A percentile compares a stretch with the other conserved stretches of the same genome.
Conservation (phyloP, 371 early-diverging fungal genomes). For the Syncephalastrum sp. region DNA sequence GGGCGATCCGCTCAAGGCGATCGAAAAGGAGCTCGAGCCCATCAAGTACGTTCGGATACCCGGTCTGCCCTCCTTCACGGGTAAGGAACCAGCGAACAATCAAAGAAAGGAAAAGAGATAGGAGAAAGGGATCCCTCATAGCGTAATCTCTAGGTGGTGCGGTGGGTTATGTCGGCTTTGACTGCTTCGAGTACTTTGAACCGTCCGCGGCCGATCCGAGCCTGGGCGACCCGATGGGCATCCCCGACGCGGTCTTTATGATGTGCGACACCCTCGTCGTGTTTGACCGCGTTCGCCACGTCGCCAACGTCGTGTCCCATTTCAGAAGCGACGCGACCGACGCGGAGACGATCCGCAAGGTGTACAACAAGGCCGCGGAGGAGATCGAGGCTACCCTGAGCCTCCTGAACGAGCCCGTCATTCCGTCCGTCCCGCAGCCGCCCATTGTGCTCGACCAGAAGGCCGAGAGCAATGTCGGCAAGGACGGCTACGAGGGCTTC, state of each 20-base stretch:
- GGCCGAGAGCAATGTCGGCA: constrained; percentile 81
- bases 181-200: constrained; percentile 96
- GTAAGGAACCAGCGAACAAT: constrained; percentile 26
- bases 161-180: constrained; percentile 95
- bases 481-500: constrained; percentile 86
- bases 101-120: not conserved
- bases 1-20: constrained; percentile 86
- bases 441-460: constrained; percentile 68
- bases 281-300: constrained; percentile 91
- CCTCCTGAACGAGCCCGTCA: constrained; percentile 54
- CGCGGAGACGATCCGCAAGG: constrained; percentile 50
- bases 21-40: constrained; percentile 79
- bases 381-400: constrained; percentile 65
- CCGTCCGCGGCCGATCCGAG: constrained; percentile 66
- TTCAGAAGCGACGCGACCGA: constrained; percentile 68
- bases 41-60: constrained; percentile 78
- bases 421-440: constrained; percentile 57
- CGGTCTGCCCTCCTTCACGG: constrained; percentile 87
- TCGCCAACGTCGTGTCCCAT: constrained; percentile 89
- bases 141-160: constrained; percentile 73
- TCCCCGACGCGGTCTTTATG: constrained; percentile 93
- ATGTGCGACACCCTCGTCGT: constrained; percentile 92
- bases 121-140: not conserved
- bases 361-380: constrained; percentile 65
- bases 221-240: constrained; percentile 78